Evolutionary conservation across 1,284 basidiomycete genomes (phyloP).

Genomic region (Pseudozyma flocculosa): DNA sequence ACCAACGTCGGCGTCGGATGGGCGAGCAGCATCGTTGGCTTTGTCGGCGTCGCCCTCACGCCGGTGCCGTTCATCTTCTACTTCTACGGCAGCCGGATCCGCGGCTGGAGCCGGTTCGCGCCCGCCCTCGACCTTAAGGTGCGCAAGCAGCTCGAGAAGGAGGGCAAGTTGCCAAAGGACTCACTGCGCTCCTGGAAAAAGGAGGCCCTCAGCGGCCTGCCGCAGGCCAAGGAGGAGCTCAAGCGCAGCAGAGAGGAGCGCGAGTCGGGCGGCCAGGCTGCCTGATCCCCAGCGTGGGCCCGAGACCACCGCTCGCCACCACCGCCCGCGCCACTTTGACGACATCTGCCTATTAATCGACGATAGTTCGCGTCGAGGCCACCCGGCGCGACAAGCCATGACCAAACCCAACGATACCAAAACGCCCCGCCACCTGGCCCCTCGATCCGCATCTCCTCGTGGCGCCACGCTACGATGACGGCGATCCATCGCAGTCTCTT

Average conservation of each 20-base stretch:
- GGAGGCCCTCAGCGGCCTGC: conserved; percentile 16
- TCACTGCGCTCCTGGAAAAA: conserved; percentile 15
- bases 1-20: conserved; percentile 69
- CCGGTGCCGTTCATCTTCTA: conserved; percentile 66
- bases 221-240: conserved; percentile 10
- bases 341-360: too few relatives aligned
- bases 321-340: too few relatives aligned
- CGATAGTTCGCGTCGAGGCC: background rate
- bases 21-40: conserved; percentile 71
- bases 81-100: conserved; percentile 60
- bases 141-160: conserved; percentile 36
- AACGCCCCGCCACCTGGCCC: too few relatives aligned
- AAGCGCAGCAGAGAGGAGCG: background rate
- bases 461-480: too few relatives aligned
- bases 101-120: conserved; percentile 59
- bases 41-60: conserved; percentile 67
- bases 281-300: background rate
- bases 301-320: too few relatives aligned
- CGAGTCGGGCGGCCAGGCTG: background rate
- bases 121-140: conserved; percentile 46
- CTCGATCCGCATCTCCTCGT: too few relatives aligned
- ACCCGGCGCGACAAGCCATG: too few relatives aligned
- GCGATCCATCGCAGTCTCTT: too few relatives aligned
- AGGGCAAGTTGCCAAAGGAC: conserved; percentile 38
- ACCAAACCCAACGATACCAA: too few relatives aligned